Evolutionary conservation across 352 stramenopile genomes (phyloP), one percentile per base, ranked within the genome.

Genomic region (Pythium grandisporangium): DNA sequence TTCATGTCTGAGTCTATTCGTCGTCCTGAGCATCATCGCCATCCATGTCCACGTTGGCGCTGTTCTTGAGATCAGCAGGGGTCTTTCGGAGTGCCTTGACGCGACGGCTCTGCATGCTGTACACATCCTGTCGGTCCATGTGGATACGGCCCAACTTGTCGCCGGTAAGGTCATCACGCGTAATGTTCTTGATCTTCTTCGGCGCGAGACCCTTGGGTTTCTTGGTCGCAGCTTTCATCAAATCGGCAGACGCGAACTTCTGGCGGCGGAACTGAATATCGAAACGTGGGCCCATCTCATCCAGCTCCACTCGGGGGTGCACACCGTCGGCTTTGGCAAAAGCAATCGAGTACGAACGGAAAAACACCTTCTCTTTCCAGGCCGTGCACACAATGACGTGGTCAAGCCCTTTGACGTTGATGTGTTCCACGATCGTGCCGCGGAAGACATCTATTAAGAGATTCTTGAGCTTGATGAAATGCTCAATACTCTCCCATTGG

Each of bases 151-250:
- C 96, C 48, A 99, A 66, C 58, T 96, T 99, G 71, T 99, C 95
- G 55, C 96, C 95, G 64, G 98, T 98, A 37, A 97, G 68, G 59
- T 98, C 97, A 49, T 97, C 96, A 62, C 70, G 70, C 60, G 95
- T 94, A 58, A 99, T 96, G 61, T 97, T 97, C 82, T 98, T 98
- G 62, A 97, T 85, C 81, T 98, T 98, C 71, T 96, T 98, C 19
- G 83, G 66, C 39, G 90, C 80, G 36, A 95, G 55, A 38, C 76
- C 83, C 71, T 94, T 95, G 8, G 83, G 76, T 53, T 95, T 97
- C 74, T 97, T 98, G 36, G 94, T 88, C 11, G 95, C 80, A 4
- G 82, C 71, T 74, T 98, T 98, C 67, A 96, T 93, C 39, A 99
- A 55, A 52, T 99, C 95, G 30, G 84, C 64, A 17, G 89, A 91